These are phyloP conservation scores for Edaphochlamys debaryana DNA, from an alignment of 139 green algal genomes.

Conservation along the genomic window DNA sequence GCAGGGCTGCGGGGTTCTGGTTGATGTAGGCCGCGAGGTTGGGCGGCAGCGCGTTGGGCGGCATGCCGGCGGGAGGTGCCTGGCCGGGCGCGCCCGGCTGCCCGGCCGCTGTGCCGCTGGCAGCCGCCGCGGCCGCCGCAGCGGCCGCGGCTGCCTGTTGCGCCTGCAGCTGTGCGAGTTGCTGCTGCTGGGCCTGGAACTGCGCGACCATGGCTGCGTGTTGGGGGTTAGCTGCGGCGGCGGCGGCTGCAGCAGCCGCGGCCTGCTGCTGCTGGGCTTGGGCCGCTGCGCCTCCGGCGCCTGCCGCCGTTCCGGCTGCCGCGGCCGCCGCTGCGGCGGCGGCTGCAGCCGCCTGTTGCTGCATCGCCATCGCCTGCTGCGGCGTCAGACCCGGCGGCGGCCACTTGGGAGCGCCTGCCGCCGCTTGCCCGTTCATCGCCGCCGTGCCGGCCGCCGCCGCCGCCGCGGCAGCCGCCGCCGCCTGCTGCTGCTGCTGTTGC, in stretches of 20 bases:
- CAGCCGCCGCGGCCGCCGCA: too few species aligned
- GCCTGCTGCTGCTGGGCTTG: constrained; percentile 4
- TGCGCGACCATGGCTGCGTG: constrained; percentile 13
- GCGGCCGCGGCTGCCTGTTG: neutral
- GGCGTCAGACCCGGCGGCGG: constrained; percentile 8
- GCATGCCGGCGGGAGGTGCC: neutral
- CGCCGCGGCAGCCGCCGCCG: neutral
- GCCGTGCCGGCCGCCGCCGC: neutral
- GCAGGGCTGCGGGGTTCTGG: constrained; percentile 11
- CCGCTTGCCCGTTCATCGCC: constrained; percentile 19
- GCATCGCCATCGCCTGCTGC: constrained; percentile 27
- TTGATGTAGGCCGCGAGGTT: constrained; percentile 11
- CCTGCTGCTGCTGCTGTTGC: constrained; percentile 25
- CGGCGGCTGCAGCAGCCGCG: constrained; percentile 13
- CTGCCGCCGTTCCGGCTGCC: neutral
- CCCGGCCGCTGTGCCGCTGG: neutral
- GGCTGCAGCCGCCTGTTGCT: constrained; percentile 3
- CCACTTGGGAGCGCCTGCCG: constrained; percentile 4
- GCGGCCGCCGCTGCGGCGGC: neutral
- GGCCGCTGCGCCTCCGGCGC: neutral
- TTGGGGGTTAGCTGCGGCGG: constrained; percentile 21
- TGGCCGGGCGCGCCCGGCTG: constrained; percentile 9
- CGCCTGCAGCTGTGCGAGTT: neutral
- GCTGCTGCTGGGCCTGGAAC: constrained; percentile 28
- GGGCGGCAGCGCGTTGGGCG: neutral